Conservation (phyloP, 2,329 filamentous ascomycete species). For the Ophiostoma perfectum region DNA sequence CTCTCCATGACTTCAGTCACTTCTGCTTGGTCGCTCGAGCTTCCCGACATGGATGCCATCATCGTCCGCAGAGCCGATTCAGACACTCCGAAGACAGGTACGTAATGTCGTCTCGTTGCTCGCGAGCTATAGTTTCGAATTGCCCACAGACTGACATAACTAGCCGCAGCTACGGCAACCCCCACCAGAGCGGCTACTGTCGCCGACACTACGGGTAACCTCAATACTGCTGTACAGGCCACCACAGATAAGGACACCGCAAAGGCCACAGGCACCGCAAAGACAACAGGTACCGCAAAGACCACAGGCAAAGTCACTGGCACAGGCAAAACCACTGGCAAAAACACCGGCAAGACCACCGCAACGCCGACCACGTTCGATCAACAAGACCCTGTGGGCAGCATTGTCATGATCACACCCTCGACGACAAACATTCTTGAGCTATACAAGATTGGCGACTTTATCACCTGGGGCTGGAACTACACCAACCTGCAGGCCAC, state of each 20-base stretch:
- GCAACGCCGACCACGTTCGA: conserved; percentile 40
- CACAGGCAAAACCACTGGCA: conserved; percentile 20
- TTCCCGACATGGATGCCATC: conserved; percentile 49
- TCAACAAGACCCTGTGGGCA: conserved; percentile 44
- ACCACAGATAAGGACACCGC: conserved; percentile 27
- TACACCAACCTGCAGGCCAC: conserved; percentile 56
- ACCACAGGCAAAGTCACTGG: conserved; percentile 29
- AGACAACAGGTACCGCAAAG: conserved; percentile 27
- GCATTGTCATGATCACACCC: conserved; percentile 51
- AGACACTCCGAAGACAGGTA: not conserved
- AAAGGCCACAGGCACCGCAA: conserved; percentile 28
- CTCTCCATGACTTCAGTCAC: conserved; percentile 48
- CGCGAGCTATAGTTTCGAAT: too few species aligned
- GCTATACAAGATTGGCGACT: conserved; percentile 57
- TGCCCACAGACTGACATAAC: conserved; percentile 28
- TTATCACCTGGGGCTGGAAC: conserved; percentile 59
- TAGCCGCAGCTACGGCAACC: not conserved
- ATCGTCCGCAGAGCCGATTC: conserved; percentile 42
- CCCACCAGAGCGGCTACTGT: conserved; percentile 20
- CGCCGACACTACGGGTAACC: conserved; percentile 35
- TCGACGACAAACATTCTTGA: conserved; percentile 41
- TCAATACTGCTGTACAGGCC: conserved; percentile 37
- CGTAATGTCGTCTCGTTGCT: not conserved
- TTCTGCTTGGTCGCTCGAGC: conserved; percentile 47
- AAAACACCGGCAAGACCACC: conserved; percentile 19